phyloP scores from a whole-genome alignment of 2,329 filamentous ascomycete species.

The Alternaria burnsii region DNA sequence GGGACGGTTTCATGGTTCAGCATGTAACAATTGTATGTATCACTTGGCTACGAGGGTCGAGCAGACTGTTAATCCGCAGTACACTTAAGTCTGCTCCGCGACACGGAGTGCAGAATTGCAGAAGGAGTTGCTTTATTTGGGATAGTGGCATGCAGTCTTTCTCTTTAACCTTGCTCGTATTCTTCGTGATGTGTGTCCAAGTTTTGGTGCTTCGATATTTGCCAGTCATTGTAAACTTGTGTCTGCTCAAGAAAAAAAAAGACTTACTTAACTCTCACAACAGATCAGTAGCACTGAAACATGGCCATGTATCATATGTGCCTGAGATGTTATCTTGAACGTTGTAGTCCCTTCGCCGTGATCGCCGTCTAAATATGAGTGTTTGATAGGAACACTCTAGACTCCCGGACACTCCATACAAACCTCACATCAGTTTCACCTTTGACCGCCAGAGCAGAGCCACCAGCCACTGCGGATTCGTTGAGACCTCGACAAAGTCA shows the following conservation, averaged over 20 bases:
- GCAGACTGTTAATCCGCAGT: slow-evolving; percentile 47
- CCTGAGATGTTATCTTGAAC: neutral
- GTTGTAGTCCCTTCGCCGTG: neutral
- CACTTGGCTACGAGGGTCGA: slow-evolving; percentile 43
- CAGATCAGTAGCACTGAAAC: too few species aligned
- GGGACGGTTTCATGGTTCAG: slow-evolving; percentile 37
- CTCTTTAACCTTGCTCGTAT: slow-evolving; percentile 29
- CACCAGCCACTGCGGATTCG: too few species aligned
- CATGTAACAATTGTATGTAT: slow-evolving; percentile 49
- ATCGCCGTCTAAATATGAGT: neutral
- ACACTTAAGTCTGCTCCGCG: slow-evolving; percentile 33
- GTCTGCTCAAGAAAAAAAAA: neutral
- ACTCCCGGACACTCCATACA: neutral
- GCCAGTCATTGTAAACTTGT: neutral
- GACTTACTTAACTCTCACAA: neutral
- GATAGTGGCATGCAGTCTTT: slow-evolving; percentile 41
- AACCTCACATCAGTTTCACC: neutral
- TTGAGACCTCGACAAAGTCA: too few species aligned
- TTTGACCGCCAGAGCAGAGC: too few species aligned
- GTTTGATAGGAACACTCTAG: neutral
- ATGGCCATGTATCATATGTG: too few species aligned
- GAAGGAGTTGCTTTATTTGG: slow-evolving; percentile 30
- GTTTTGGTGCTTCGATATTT: neutral
- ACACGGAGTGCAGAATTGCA: slow-evolving; percentile 29
- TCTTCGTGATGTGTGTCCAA: slow-evolving; percentile 18